Conservation (phyloP, 1,139 yeast genomes). For the Pichia sp. region DNA sequence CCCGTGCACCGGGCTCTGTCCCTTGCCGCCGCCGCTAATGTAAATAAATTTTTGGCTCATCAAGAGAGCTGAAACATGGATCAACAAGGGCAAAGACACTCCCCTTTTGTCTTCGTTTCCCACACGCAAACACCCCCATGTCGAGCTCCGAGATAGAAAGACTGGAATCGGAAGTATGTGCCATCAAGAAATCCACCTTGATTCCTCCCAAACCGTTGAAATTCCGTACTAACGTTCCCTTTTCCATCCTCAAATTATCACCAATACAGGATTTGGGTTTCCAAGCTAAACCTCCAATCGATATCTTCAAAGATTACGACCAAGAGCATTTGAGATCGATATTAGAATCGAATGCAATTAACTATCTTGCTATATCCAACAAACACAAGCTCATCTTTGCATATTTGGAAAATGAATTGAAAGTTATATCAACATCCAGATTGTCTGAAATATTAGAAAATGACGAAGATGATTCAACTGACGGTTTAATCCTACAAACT, state of each 20-base stretch:
- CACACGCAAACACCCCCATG: constrained; percentile 8
- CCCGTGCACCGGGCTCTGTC: no score
- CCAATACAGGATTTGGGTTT: constrained; percentile 27
- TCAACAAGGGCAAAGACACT: neutral
- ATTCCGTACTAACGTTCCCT: constrained; percentile 12
- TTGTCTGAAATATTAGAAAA: constrained; percentile 21
- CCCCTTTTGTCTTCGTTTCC: no score
- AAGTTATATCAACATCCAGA: constrained; percentile 20
- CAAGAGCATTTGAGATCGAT: neutral
- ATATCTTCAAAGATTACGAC: constrained; percentile 19
- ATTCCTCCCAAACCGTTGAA: no score
- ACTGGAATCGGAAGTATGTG: constrained; percentile 25
- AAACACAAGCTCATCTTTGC: constrained; percentile 22
- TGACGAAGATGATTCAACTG: constrained; percentile 12
- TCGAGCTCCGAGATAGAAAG: constrained; percentile 15
- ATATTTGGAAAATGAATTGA: constrained; percentile 18
- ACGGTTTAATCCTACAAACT: constrained; percentile 12
- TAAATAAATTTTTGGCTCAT: no score
- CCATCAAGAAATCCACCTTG: no score
- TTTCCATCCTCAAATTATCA: neutral
- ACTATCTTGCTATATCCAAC: constrained; percentile 23
- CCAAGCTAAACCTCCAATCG: constrained; percentile 25
- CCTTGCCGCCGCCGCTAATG: no score
- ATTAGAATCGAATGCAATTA: constrained; percentile 15
- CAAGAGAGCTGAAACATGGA: no score